These are phyloP conservation scores for Dendrocalamus sinicus DNA, from an alignment of 176 grass and related monocot species.

Conservation along the genomic window DNA sequence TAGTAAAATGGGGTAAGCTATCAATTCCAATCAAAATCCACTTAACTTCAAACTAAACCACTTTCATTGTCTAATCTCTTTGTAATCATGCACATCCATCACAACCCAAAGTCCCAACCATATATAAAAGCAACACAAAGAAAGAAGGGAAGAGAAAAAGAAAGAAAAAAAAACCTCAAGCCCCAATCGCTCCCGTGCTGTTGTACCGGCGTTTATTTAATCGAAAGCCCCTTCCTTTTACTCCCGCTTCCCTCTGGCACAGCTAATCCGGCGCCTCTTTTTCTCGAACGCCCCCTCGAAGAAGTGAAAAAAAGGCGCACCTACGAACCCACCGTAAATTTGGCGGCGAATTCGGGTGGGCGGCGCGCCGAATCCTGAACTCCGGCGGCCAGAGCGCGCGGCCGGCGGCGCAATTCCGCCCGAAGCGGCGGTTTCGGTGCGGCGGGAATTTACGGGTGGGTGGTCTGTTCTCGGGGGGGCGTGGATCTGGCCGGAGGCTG, in stretches of 20 bases:
- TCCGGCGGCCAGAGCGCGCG: background rate
- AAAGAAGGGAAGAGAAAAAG: background rate
- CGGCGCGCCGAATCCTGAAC: conserved; percentile 10
- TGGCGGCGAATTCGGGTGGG: conserved; percentile 40
- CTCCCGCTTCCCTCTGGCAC: conserved; percentile 53
- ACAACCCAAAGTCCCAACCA: conserved; percentile 16
- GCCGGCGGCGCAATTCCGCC: conserved; percentile 4
- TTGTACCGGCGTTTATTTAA: conserved; percentile 42
- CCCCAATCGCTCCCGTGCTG: conserved; percentile 12
- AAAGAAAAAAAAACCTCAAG: conserved; percentile 7
- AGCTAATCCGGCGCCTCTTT: conserved; percentile 60
- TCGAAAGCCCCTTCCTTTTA: conserved; percentile 51
- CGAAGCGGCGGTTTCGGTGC: conserved; percentile 21
- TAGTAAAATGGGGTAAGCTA: no score
- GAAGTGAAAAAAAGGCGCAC: conserved; percentile 44
- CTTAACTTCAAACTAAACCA: background rate
- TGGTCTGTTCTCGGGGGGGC: conserved; percentile 17
- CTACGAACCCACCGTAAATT: conserved; percentile 31
- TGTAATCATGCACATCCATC: conserved; percentile 22
- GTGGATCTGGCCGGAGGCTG: conserved; percentile 48
- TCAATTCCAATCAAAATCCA: background rate
- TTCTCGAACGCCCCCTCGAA: conserved; percentile 34
- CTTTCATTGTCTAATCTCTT: conserved; percentile 22
- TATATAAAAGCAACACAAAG: background rate
- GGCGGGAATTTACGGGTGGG: background rate